Conservation (phyloP, 345 rosid genomes). For the Garcia nutans region DNA sequence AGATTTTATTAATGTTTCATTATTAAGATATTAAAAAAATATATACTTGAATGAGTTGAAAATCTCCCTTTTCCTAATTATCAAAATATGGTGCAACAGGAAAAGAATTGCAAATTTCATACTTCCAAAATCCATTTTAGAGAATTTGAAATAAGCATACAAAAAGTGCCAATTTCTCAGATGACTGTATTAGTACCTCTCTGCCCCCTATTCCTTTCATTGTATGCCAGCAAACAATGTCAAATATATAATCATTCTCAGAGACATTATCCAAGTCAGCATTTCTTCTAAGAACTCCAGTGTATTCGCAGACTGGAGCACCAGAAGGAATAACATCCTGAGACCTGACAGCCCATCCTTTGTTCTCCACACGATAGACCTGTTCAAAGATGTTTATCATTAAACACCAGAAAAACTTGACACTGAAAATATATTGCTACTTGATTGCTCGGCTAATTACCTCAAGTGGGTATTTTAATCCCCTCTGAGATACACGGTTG, state of each 20-base stretch:
- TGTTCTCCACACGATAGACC: slow-evolving; percentile 16
- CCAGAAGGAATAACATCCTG: slow-evolving; percentile 24
- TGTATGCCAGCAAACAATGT: slow-evolving; percentile 26
- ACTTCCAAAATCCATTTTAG: background rate
- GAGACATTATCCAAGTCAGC: slow-evolving; percentile 21
- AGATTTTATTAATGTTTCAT: background rate
- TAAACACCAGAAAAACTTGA: background rate
- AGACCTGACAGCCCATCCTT: slow-evolving; percentile 10
- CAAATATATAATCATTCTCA: slow-evolving; percentile 23
- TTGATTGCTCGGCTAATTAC: background rate
- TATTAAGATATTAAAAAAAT: no score
- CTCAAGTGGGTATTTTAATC: slow-evolving; percentile 22
- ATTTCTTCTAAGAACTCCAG: slow-evolving; percentile 22
- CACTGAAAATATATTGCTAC: background rate
- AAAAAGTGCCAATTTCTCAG: background rate
- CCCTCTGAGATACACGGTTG: slow-evolving; percentile 23
- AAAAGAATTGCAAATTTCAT: background rate
- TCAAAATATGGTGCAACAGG: background rate
- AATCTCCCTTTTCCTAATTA: no score
- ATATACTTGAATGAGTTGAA: no score
- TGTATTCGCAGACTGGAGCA: slow-evolving; percentile 27
- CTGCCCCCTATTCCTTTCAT: slow-evolving; percentile 25
- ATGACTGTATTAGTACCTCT: slow-evolving; percentile 14
- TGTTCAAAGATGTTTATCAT: slow-evolving; percentile 1
- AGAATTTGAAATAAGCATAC: background rate